Base-by-base conservation (phyloP, 2,329 filamentous ascomycete genomes). In the Pseudogymnoascus destructans region DNA sequence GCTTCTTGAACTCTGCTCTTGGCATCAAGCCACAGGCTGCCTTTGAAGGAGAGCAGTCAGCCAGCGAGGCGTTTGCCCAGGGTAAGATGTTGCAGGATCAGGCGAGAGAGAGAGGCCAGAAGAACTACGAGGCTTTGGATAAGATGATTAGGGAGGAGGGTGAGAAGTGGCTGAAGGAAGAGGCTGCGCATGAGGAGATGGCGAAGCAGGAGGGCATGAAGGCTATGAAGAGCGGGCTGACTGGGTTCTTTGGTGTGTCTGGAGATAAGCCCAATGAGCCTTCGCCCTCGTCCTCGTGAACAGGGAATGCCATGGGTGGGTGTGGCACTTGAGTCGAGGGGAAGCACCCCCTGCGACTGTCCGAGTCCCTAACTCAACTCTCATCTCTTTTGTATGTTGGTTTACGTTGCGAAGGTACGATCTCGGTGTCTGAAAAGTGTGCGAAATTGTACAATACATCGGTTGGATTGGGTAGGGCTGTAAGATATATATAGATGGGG, bases 1-100 rank as follows among this genome's bases (percentile, higher is more conserved):
- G 84, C 35, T 80, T 83, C 60, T 73, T 95, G 2, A 82, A 84
- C 60, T 81, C 77, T 65, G 76, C 88, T 58, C 76, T 97, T 5
- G 92, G 92, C 19, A 77, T 96, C 63, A 93, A 92, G 71, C 78
- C 83, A 1, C 77, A 74, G 65, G 80, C 78, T 65, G 81, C 83
- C 79, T 83, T 80, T 59, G 84, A 87, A 55, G 85, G 88, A 55
- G 86, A 91, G 69, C 78, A 81, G 62, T 83, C 79, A 64, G 79
- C 87, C 0, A 78, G 79, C 1, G 89, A 95, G 69, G 89, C 87
- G 10, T 81, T 93, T 61, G 84, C 87, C 2, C 85, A 95, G 72
- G 93, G 92, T 66, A 98, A 97, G 80, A 96, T 97, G 89, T 77
- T 96, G 64, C 90, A 91, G 73, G 93, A 98, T 69, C 85, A 95